These are phyloP conservation scores for Tricholoma hemisulphureum DNA, from an alignment of 768 basidiomycete genomes.

Conservation along the genomic window DNA sequence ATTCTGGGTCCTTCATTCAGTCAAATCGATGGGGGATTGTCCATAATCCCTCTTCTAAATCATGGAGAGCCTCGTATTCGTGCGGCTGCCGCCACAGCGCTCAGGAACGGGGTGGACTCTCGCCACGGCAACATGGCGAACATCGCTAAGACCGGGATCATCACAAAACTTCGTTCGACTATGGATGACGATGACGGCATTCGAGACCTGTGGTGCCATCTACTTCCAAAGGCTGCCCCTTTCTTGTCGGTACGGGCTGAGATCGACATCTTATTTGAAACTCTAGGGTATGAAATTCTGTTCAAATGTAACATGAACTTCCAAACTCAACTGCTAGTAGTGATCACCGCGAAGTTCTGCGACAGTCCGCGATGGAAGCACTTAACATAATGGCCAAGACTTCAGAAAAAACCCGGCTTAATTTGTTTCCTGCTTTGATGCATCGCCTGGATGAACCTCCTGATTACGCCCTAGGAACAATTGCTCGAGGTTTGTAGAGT, in stretches of 20 bases:
- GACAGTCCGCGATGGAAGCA: constrained; percentile 13
- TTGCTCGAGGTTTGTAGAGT: constrained; percentile 14
- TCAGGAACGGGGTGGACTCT: constrained; percentile 18
- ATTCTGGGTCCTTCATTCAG: constrained; percentile 18
- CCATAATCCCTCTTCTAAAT: constrained; percentile 13
- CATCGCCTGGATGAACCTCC: constrained; percentile 13
- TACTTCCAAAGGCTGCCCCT: constrained; percentile 17
- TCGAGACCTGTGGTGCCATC: constrained; percentile 17
- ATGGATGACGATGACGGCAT: constrained; percentile 12
- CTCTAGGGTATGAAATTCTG: constrained; percentile 8
- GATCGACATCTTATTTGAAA: constrained; percentile 14
- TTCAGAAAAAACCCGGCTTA: constrained; percentile 13
- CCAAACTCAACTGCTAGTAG: neutral
- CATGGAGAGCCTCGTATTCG: constrained; percentile 17
- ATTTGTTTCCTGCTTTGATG: constrained; percentile 15
- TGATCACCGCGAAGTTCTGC: constrained; percentile 8
- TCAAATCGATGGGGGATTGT: constrained; percentile 11
- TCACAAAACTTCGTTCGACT: constrained; percentile 11
- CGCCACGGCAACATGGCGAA: constrained; percentile 17
- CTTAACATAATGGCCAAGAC: constrained; percentile 16
- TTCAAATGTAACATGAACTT: neutral
- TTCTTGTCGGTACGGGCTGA: constrained; percentile 15
- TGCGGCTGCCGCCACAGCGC: constrained; percentile 9
- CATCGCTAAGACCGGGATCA: constrained; percentile 10
- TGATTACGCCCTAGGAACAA: constrained; percentile 1